Evolutionary conservation across 805 yeast species (phyloP), one percentile per base, ranked within the genome.

Genomic region (Ogataea philodendri): DNA sequence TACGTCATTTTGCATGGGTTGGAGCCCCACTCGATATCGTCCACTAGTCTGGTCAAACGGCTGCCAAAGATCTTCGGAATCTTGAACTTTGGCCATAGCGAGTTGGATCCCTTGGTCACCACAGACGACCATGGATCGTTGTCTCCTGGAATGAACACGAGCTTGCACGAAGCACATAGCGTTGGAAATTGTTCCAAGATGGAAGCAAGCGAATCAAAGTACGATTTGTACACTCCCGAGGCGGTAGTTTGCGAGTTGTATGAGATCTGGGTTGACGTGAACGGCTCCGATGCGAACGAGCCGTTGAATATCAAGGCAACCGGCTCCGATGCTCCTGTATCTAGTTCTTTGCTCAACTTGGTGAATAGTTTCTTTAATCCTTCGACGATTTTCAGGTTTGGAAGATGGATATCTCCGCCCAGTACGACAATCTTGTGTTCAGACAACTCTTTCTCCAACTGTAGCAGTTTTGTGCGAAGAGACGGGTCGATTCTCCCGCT

Each of bases 91-190:
- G 98, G 98, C 79, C 86, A 79, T 7, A 70, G 44, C 1, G 74
- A 60, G 28, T 69, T 59, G 0, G 79, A 67, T 4, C 90, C 88
- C 32, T 81, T 67, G 1, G 84, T 71, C 30, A 72, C 73, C 36
- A 80, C 67, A 1, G 93, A 75, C 22, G 80, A 79, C 97, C 97
- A 93, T 0, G 96, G 96, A 60, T 93, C 99, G 48, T 86, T 84
- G 26, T 77, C 76, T 1, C 98, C 97, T 0, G 97, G 97, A 1
- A 90, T 65, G 40, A 93, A 74, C 1, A 87, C 62, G 18, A 93
- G 59, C 33, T 81, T 78, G 18, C 83, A 69, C 5, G 62, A 54
- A 6, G 63, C 53, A 9, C 78, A 62, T 5, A 87, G 59, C 4
- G 57, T 54, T 0, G 86, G 83, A 48, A 65, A 84, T 30, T 71